Evolutionary conservation across 257 asterid species (phyloP), one percentile per base, ranked within the genome.

Genomic region (Solanum bulbocastanum): DNA sequence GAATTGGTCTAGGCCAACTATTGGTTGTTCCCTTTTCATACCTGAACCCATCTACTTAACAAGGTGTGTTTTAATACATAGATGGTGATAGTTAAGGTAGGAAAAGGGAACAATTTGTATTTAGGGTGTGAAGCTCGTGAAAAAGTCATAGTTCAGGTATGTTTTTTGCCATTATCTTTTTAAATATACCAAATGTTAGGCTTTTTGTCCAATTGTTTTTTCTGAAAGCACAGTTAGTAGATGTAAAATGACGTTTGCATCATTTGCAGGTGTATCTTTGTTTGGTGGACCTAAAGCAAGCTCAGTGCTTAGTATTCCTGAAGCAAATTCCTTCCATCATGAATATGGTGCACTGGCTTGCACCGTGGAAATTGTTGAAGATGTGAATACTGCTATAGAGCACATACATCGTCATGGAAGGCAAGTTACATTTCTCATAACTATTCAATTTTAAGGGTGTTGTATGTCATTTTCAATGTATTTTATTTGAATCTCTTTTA

Each of bases 341-440:
- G 99, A 97, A 91, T 97, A 97, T 86, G 90, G 98, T 91, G 94
- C 99, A 73, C 95, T 95, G 36, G 97, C 98, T 90, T 97, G 98
- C 90, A 94, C 99, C 72, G 90, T 97, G 86, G 99, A 97, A 92
- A 91, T 97, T 88, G 98, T 97, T 93, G 94, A 95, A 91, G 98
- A 97, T 86, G 99, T 97, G 87, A 88, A 94, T 89, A 94, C 94
- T 88, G 98, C 98, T 89, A 94, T 97, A 91, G 98, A 96, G 88
- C 98, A 97, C 88, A 95, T 96, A 90, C 98, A 94, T 90, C 93
- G 87, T 79, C 94, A 97, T 81, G 99, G 98, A 87, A 97, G 99
- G 99, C 92, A 92, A 86, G 96, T 83, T 89, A 37, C 81, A 37
- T 68, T 86, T 65, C 46, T 91, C 5, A 40, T 42, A 86, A 40